These are phyloP conservation scores for Xerocomus brunneocitrinus DNA, from an alignment of 768 basidiomycete species.

Conservation along the genomic window DNA sequence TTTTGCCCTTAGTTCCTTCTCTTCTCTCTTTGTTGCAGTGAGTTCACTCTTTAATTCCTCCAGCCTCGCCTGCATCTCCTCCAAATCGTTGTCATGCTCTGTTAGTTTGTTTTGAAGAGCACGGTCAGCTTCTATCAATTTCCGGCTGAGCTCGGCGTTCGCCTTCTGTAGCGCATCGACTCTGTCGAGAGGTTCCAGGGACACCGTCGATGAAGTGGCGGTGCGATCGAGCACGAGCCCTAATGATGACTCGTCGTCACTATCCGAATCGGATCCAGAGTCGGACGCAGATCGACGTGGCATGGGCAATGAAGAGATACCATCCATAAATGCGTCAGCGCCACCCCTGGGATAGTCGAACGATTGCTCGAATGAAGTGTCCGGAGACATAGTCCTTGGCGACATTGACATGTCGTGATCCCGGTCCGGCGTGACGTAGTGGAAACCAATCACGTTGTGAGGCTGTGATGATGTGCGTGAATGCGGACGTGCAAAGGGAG, in stretches of 20 bases:
- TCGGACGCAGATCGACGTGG: conserved; percentile 39
- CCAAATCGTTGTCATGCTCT: conserved; percentile 80
- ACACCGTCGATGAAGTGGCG: conserved; percentile 56
- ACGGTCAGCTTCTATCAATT: conserved; percentile 70
- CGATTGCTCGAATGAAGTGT: conserved; percentile 27
- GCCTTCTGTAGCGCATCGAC: conserved; percentile 68
- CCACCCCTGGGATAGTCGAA: conserved; percentile 35
- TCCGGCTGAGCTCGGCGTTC: conserved; percentile 71
- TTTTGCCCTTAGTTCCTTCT: conserved; percentile 86
- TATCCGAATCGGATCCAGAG: conserved; percentile 47
- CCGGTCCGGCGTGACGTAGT: conserved; percentile 40
- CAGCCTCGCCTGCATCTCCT: conserved; percentile 69
- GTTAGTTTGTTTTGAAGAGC: conserved; percentile 59
- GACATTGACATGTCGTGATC: conserved; percentile 26
- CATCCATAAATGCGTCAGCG: conserved; percentile 41
- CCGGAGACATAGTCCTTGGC: conserved; percentile 35
- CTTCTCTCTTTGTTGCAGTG: conserved; percentile 77
- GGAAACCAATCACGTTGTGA: conserved; percentile 36
- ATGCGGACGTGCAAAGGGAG: conserved; percentile 53
- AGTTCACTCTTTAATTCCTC: conserved; percentile 80
- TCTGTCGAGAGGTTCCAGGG: conserved; percentile 68
- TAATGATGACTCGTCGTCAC: conserved; percentile 45
- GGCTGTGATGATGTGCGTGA: conserved; percentile 58
- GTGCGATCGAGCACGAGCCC: conserved; percentile 61
- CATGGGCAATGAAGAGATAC: conserved; percentile 55